Percentiles rank a stretch among this genome's conserved stretches.
Evolutionary conservation across 495 filamentous ascomycete species (phyloP).

Genomic region (Tricharina praecox): DNA sequence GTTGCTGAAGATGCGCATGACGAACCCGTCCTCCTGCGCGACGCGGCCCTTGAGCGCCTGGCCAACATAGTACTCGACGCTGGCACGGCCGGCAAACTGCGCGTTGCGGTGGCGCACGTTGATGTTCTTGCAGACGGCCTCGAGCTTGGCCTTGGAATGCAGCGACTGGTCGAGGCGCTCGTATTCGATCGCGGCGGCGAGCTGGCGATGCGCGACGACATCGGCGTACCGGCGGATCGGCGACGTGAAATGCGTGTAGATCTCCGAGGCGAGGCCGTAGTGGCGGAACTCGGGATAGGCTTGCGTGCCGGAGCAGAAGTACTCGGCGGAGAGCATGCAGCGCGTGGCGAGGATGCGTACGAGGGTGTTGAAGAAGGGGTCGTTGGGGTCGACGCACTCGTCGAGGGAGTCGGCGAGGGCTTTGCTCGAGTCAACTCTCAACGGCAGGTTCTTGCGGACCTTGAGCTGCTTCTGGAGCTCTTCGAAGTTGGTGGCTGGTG

Average conservation of each 20-base stretch:
- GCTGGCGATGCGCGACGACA: slow-evolving; percentile 79
- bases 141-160: slow-evolving; percentile 61
- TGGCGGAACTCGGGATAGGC: slow-evolving; percentile 87
- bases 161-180: slow-evolving; percentile 63
- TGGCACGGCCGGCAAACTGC: slow-evolving; percentile 81
- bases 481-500: slow-evolving; percentile 90
- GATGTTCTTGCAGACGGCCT: slow-evolving; percentile 92
- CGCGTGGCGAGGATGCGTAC: slow-evolving; percentile 91
- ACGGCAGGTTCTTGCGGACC: slow-evolving; percentile 60
- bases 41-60: slow-evolving; percentile 79
- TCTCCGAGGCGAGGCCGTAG: slow-evolving; percentile 86
- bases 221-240: slow-evolving; percentile 95
- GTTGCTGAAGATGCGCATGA: slow-evolving; percentile 94
- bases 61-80: slow-evolving; percentile 91
- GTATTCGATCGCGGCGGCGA: slow-evolving; percentile 86
- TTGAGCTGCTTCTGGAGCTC: slow-evolving; percentile 76
- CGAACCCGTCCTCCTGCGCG: slow-evolving; percentile 68
- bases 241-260: slow-evolving; percentile 97
- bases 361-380: slow-evolving; percentile 97
- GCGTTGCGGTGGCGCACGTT: slow-evolving; percentile 94
- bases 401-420: slow-evolving; percentile 85
- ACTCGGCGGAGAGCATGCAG: slow-evolving; percentile 98
- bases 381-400: slow-evolving; percentile 55
- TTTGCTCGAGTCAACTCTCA: slow-evolving; percentile 68
- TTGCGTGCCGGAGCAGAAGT: slow-evolving; percentile 87